Percentiles rank a stretch among this genome's conserved stretches.
phyloP scores from a whole-genome alignment of 2,329 filamentous ascomycete species.

The Fusarium pseudocircinatum region DNA sequence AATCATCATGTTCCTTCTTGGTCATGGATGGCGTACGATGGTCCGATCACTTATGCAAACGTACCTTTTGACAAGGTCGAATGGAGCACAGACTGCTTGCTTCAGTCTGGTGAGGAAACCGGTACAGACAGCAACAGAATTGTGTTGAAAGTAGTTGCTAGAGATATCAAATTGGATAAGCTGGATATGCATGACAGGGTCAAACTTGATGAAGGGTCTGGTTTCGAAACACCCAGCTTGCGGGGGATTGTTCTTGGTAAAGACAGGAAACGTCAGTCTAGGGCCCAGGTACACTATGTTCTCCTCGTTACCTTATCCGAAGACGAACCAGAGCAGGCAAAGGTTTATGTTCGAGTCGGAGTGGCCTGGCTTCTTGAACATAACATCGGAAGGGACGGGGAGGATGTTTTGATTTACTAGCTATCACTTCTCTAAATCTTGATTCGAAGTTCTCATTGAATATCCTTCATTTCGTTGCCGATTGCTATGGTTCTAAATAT shows the following conservation, averaged over 20 bases:
- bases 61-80: not conserved
- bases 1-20: not conserved
- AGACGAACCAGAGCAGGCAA: too few species aligned
- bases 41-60: not conserved
- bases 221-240: not conserved
- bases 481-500: not conserved
- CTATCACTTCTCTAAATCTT: not conserved
- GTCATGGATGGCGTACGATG: conserved; percentile 1
- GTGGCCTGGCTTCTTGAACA: not conserved
- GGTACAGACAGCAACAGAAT: not conserved
- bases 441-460: not conserved
- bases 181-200: not conserved
- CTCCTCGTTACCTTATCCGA: not conserved
- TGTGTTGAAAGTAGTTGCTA: not conserved
- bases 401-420: not conserved
- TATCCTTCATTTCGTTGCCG: not conserved
- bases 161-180: not conserved
- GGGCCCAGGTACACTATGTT: not conserved
- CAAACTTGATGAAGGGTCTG: not conserved
- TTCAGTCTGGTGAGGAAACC: not conserved
- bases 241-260: not conserved
- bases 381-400: not conserved
- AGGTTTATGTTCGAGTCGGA: not conserved
- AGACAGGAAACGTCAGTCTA: not conserved
- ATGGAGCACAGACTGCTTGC: not conserved